Evolutionary conservation across 1,139 yeast species (phyloP), one percentile per base, ranked within the genome.

Genomic region (Diutina scorzettiae): DNA sequence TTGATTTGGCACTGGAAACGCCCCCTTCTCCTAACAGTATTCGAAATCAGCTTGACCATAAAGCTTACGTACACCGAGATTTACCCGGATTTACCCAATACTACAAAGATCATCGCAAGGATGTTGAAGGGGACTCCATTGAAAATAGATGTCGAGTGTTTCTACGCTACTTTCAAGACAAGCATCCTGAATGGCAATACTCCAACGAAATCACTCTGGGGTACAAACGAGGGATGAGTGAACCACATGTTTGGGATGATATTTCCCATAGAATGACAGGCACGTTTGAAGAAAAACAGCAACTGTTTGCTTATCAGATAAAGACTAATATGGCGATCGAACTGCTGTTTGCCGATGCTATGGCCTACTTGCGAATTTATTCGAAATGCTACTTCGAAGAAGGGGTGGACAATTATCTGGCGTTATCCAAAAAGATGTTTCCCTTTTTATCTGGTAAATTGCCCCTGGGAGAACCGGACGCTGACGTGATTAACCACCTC

Each of bases 331-430:
- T 8, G 8, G 16, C n/a, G 5, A 23, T 23, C 14, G 63, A 61
- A 27, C 58, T 55, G 23, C 46, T 50, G 17, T 64, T 69, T 70
- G 69, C 68, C 1, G 73, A 69, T 48, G 49, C 60, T 2, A 50
- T 55, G 21, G 54, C 66, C 0, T 25, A 66, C 2, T 40, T 64
- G 44, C 44, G 74, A 36, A 43, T 64, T 2, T 68, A 55, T 44
- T 66, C 66, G 3, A 58, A 62, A 44, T 69, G 73, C 46, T 69
- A 62, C 47, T 39, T 63, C 27, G 47, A 50, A 5, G 41, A 46
- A 28, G 30, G 33, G n/a, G 40, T 37, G n/a, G 33, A 19, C 16
- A 11, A 18, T 17, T 27, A 17, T 7, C 12, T n/a, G 7, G 17
- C 8, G 12, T 4, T 25, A 4, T 25, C 21, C n/a, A 17, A 16